Evolutionary conservation across 352 stramenopile species (phyloP).

Genomic region (Phytopythium cucurbitacearum): DNA sequence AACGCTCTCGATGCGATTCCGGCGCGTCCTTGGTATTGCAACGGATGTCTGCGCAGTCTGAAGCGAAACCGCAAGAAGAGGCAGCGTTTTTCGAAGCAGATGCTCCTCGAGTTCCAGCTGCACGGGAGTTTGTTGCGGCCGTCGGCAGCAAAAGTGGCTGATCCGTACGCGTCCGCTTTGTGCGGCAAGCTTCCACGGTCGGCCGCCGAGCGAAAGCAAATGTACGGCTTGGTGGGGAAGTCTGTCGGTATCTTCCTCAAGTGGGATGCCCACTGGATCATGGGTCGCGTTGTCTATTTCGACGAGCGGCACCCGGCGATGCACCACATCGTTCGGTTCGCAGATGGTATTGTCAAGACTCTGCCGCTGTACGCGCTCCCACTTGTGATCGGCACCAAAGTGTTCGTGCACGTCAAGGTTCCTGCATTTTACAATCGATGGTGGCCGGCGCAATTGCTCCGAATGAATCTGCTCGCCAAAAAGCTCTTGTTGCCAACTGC

Average conservation of each 20-base stretch:
- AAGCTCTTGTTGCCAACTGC: slow-evolving; percentile 31
- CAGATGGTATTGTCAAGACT: slow-evolving; percentile 53
- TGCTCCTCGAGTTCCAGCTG: slow-evolving; percentile 81
- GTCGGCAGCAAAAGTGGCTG: slow-evolving; percentile 59
- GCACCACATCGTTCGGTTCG: slow-evolving; percentile 61
- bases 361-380: slow-evolving; percentile 73
- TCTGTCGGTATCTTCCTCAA: slow-evolving; percentile 61
- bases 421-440: slow-evolving; percentile 55
- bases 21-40: slow-evolving; percentile 73
- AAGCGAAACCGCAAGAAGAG: slow-evolving; percentile 80
- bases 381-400: slow-evolving; percentile 56
- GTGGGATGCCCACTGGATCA: slow-evolving; percentile 80
- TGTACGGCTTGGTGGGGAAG: slow-evolving; percentile 65
- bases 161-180: slow-evolving; percentile 34
- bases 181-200: slow-evolving; percentile 47
- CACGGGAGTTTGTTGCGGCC: slow-evolving; percentile 62
- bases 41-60: slow-evolving; percentile 49
- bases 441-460: slow-evolving; percentile 73
- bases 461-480: slow-evolving; percentile 55
- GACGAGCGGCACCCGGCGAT: slow-evolving; percentile 40
- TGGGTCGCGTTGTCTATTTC: slow-evolving; percentile 63
- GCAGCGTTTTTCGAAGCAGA: slow-evolving; percentile 79
- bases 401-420: slow-evolving; percentile 68
- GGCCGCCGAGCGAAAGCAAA: slow-evolving; percentile 33
- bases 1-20: slow-evolving; percentile 27